These are phyloP conservation scores for Penicillium longicatenatum DNA, from an alignment of 495 filamentous ascomycete species.

Conservation along the genomic window DNA sequence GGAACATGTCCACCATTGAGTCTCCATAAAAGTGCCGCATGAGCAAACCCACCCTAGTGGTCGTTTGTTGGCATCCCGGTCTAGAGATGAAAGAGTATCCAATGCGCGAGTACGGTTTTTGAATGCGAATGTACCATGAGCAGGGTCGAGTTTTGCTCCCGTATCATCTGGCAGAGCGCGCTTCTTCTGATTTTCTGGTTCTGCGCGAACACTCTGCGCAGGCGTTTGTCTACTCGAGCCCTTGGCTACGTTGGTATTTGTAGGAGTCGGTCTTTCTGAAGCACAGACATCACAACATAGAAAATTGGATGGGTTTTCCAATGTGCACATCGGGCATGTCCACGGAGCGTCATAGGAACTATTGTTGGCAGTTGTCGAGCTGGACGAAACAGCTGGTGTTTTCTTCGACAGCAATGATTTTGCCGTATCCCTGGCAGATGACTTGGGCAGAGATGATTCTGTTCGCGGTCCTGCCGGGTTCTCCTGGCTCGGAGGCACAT, in stretches of 20 bases:
- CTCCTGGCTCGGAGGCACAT: conserved; percentile 62
- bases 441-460: conserved; percentile 23
- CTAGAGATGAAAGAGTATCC: conserved; percentile 39
- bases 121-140: conserved; percentile 29
- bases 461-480: conserved; percentile 59
- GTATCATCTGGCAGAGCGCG: conserved; percentile 15
- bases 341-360: conserved; percentile 52
- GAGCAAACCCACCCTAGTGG: conserved; percentile 70
- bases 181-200: conserved; percentile 21
- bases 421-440: conserved; percentile 19
- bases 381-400: background rate
- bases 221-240: conserved; percentile 9
- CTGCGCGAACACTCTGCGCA: background rate
- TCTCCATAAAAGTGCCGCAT: conserved; percentile 68
- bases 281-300: conserved; percentile 80
- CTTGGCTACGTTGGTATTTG: conserved; percentile 19
- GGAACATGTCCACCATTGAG: conserved; percentile 79
- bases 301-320: conserved; percentile 72
- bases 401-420: conserved; percentile 1
- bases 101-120: conserved; percentile 40
- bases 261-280: conserved; percentile 56
- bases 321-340: conserved; percentile 78
- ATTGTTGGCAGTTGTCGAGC: conserved; percentile 12
- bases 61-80: conserved; percentile 41
- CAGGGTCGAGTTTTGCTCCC: conserved; percentile 15